These are phyloP conservation scores for Wickerhamomyces subpelliculosus DNA, from an alignment of 805 yeast species.

Conservation along the genomic window DNA sequence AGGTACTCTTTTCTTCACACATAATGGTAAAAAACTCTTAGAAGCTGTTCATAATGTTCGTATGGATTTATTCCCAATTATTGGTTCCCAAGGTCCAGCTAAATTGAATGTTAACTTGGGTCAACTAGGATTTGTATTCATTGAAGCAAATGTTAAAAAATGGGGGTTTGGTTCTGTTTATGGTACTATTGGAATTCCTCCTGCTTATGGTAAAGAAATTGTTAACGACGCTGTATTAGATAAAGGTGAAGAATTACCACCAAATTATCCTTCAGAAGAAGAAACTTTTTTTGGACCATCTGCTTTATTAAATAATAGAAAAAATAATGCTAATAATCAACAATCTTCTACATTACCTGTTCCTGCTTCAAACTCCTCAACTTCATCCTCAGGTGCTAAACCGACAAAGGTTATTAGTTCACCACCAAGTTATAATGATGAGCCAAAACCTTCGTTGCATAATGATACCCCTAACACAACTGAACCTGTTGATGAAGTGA, in stretches of 20 bases:
- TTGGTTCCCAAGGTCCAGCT: constrained; percentile 81
- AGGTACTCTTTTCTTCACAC: constrained; percentile 87
- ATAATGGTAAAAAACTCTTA: constrained; percentile 84
- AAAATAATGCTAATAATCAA: neutral
- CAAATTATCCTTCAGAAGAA: constrained; percentile 58
- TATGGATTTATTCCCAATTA: constrained; percentile 72
- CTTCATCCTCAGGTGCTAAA: neutral
- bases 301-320: constrained; percentile 7
- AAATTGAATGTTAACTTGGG: constrained; percentile 87
- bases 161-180: constrained; percentile 63
- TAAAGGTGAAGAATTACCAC: constrained; percentile 69
- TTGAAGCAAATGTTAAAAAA: constrained; percentile 78
- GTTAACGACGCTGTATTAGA: constrained; percentile 51
- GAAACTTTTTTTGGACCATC: constrained; percentile 52
- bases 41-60: constrained; percentile 39
- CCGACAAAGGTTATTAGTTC: constrained; percentile 7
- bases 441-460: constrained; percentile 12
- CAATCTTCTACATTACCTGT: neutral
- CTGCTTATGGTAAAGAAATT: constrained; percentile 34
- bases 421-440: constrained; percentile 21
- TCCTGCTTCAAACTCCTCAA: neutral
- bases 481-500: constrained; percentile 6
- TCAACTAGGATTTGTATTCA: constrained; percentile 70
- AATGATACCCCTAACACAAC: neutral
- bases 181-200: constrained; percentile 40